phyloP scores from a whole-genome alignment of 2,329 filamentous ascomycete species.

The Colletotrichum lentis region DNA sequence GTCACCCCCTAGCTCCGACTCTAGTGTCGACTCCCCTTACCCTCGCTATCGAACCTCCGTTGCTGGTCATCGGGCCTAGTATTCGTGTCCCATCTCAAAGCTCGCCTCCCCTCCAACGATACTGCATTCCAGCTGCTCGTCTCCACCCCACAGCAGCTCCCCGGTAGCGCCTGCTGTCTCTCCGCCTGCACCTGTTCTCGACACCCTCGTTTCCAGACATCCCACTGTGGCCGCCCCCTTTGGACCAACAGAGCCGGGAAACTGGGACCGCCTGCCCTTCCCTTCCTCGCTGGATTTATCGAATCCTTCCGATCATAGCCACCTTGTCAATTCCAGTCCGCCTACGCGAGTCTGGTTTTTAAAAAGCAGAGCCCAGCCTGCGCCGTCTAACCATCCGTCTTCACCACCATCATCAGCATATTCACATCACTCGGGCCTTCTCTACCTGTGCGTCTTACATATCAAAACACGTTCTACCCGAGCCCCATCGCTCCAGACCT shows the following conservation, averaged over 20 bases:
- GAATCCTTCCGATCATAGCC: constrained; percentile 12
- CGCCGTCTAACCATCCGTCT: constrained; percentile 7
- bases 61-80: constrained; percentile 16
- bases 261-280: constrained; percentile 5
- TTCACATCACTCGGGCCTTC: constrained; percentile 1
- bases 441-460: neutral
- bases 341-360: constrained; percentile 20
- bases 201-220: neutral
- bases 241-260: neutral
- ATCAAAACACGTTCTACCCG: neutral
- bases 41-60: constrained; percentile 8
- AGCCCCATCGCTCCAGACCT: neutral
- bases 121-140: constrained; percentile 11
- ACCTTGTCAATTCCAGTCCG: neutral
- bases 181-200: neutral
- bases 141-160: constrained; percentile 3
- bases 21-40: constrained; percentile 10
- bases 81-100: neutral
- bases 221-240: neutral
- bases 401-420: neutral
- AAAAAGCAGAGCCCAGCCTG: constrained; percentile 26
- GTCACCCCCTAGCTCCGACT: neutral
- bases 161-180: constrained; percentile 5
- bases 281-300: constrained; percentile 18
- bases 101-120: constrained; percentile 1